Conservation (phyloP, 257 asterid genomes). For the Nicotiana noctiflora region DNA sequence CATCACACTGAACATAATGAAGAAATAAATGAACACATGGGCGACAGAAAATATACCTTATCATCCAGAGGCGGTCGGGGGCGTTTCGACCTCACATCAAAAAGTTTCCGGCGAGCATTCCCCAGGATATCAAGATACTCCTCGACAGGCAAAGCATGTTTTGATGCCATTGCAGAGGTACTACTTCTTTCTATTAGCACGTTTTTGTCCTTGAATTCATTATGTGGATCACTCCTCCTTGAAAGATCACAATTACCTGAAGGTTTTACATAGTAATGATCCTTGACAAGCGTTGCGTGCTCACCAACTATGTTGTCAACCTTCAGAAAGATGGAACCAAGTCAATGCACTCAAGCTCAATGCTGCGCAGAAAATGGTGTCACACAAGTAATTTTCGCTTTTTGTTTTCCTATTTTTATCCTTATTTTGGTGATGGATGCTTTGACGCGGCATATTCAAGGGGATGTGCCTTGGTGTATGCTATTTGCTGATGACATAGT, state of each 20-base stretch:
- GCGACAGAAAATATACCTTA: conserved; percentile 42
- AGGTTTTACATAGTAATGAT: conserved; percentile 71
- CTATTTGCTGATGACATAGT: no score
- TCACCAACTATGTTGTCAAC: conserved; percentile 66
- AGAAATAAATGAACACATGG: neutral
- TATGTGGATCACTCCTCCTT: conserved; percentile 80
- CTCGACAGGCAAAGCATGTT: conserved; percentile 46
- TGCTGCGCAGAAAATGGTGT: neutral
- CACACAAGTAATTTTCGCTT: neutral
- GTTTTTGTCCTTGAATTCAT: conserved; percentile 77
- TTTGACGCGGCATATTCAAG: no score
- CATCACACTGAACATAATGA: neutral
- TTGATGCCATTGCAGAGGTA: conserved; percentile 64
- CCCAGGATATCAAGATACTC: conserved; percentile 62
- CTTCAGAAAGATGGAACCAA: conserved; percentile 20
- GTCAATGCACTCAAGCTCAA: neutral
- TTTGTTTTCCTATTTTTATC: neutral
- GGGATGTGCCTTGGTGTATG: no score
- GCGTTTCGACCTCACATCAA: conserved; percentile 53
- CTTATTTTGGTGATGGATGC: no score
- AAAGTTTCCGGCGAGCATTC: conserved; percentile 51
- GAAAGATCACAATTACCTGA: conserved; percentile 92
- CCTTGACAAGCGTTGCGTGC: conserved; percentile 61
- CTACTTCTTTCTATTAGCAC: conserved; percentile 69
- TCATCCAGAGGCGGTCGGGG: conserved; percentile 89